These are phyloP conservation scores for Graphiopsis chlorocephala DNA, from an alignment of 2,329 filamentous ascomycete genomes.

Conservation along the genomic window DNA sequence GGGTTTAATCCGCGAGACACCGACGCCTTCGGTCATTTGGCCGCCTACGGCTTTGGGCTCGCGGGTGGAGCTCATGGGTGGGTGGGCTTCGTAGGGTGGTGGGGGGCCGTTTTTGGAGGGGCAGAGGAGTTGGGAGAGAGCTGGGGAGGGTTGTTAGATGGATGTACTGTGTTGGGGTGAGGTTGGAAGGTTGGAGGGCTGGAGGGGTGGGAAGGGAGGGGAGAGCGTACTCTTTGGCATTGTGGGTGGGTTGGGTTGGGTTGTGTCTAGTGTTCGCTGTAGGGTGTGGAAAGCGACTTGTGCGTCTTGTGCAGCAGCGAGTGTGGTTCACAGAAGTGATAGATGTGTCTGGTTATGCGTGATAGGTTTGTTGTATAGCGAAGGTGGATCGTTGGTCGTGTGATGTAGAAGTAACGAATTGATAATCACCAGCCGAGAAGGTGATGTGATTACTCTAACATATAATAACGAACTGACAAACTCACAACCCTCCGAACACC, in stretches of 20 bases:
- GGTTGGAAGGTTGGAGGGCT: background rate
- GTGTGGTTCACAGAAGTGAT: background rate
- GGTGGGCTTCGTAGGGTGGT: slow-evolving; percentile 2
- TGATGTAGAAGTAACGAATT: too few relatives aligned
- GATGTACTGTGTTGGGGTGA: background rate
- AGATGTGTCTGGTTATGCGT: too few relatives aligned
- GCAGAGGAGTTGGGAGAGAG: slow-evolving; percentile 6
- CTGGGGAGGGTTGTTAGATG: background rate
- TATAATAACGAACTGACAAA: too few relatives aligned
- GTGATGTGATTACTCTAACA: background rate
- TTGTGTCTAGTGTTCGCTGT: background rate
- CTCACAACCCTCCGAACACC: background rate
- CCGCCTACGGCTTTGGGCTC: slow-evolving; percentile 14
- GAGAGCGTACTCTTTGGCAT: slow-evolving; percentile 1
- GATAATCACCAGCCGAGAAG: too few relatives aligned
- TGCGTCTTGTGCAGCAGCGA: background rate
- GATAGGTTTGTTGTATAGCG: background rate
- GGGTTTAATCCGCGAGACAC: slow-evolving; percentile 4
- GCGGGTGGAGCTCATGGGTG: slow-evolving; percentile 13
- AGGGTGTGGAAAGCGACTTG: background rate
- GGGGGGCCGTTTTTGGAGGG: background rate
- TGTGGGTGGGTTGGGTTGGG: background rate
- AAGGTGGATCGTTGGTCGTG: background rate
- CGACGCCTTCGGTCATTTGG: slow-evolving; percentile 13
- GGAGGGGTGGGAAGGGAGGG: too few relatives aligned